These are phyloP conservation scores for Aspergillus latus DNA, from an alignment of 2,329 filamentous ascomycete species.

Conservation along the genomic window DNA sequence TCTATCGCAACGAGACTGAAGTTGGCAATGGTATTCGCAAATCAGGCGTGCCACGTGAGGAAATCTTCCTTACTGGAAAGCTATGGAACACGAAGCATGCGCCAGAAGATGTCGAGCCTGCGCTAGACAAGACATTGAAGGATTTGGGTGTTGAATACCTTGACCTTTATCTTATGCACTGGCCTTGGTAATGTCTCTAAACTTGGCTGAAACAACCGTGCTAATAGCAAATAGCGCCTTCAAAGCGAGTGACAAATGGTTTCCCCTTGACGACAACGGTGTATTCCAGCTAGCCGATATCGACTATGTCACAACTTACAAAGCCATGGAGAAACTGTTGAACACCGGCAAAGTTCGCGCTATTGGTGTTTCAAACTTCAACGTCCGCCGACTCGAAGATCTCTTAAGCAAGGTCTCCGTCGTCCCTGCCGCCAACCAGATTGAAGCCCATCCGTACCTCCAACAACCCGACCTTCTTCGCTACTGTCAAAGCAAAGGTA, in stretches of 20 bases:
- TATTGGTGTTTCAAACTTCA: constrained; percentile 74
- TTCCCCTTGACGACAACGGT: constrained; percentile 24
- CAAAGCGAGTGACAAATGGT: constrained; percentile 24
- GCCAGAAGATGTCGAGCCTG: constrained; percentile 61
- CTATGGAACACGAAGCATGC: constrained; percentile 75
- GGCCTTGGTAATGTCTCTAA: constrained; percentile 27
- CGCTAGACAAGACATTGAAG: constrained; percentile 59
- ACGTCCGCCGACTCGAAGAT: constrained; percentile 70
- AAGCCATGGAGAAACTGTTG: constrained; percentile 58
- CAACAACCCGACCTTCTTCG: constrained; percentile 52
- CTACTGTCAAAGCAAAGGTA: constrained; percentile 54
- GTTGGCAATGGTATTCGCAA: constrained; percentile 66
- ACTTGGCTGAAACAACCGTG: no score
- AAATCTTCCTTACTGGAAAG: constrained; percentile 77
- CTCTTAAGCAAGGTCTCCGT: constrained; percentile 67
- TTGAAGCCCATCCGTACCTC: constrained; percentile 28
- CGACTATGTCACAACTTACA: constrained; percentile 49
- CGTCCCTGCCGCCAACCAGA: constrained; percentile 70
- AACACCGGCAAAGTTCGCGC: constrained; percentile 60
- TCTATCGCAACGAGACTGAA: constrained; percentile 74
- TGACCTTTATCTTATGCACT: constrained; percentile 69
- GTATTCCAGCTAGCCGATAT: constrained; percentile 25
- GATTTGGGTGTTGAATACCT: constrained; percentile 65
- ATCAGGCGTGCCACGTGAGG: constrained; percentile 62
- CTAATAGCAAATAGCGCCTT: constrained; percentile 18